Evolutionary conservation across 192 early-diverging fungal species (phyloP).

Genomic region (Umbelopsis isabellina): DNA sequence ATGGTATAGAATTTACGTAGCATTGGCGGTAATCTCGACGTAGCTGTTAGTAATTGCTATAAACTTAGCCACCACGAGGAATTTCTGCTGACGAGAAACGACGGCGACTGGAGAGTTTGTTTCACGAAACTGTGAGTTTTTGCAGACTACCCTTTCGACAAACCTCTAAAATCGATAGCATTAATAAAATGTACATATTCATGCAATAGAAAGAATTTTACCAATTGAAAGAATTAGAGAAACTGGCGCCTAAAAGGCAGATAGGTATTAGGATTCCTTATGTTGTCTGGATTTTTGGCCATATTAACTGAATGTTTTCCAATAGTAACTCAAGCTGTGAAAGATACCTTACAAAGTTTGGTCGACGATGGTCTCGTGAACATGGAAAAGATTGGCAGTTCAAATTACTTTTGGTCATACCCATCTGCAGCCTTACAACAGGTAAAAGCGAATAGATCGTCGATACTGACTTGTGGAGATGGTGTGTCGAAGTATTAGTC

Average conservation of each 20-base stretch:
- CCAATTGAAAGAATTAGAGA: conserved; percentile 86
- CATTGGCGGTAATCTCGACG: neutral
- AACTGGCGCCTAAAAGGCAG: conserved; percentile 68
- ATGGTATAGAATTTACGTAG: neutral
- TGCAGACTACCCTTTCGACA: too few relatives aligned
- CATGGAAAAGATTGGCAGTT: conserved; percentile 85
- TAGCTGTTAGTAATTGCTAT: neutral
- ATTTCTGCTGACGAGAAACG: conserved; percentile 57
- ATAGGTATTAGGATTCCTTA: conserved; percentile 72
- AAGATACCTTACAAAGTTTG: conserved; percentile 81
- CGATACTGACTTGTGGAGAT: too few relatives aligned
- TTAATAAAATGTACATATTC: conserved; percentile 1
- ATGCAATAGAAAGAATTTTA: conserved; percentile 64
- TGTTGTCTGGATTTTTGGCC: neutral
- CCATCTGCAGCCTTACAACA: conserved; percentile 66
- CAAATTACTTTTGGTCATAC: conserved; percentile 94
- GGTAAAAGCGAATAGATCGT: conserved; percentile 26
- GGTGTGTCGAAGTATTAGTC: too few relatives aligned
- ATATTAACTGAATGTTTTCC: neutral
- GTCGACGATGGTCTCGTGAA: conserved; percentile 82
- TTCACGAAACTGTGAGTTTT: conserved; percentile 55
- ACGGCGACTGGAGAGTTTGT: conserved; percentile 46
- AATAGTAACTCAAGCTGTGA: conserved; percentile 75
- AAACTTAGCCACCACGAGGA: conserved; percentile 49
- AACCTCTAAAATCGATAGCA: neutral